phyloP scores from a whole-genome alignment of 2,329 filamentous ascomycete species.

The Aaosphaeria pasadenensis region DNA sequence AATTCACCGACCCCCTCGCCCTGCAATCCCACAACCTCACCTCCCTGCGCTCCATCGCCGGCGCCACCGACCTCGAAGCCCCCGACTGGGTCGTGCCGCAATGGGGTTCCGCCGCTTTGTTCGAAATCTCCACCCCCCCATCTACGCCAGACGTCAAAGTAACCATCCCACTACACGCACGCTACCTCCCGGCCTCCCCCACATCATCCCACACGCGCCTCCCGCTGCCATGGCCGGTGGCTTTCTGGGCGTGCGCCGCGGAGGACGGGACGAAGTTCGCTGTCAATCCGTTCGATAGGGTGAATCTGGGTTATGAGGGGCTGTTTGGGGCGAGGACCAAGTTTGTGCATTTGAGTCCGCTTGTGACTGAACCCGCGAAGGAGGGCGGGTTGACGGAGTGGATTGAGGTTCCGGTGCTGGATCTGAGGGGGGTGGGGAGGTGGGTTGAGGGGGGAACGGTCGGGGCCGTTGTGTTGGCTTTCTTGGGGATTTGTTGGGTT shows the following conservation, averaged over 20 bases:
- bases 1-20: conserved; percentile 74
- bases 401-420: conserved; percentile 43
- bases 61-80: conserved; percentile 85
- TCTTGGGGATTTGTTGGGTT: conserved; percentile 44
- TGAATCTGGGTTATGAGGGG: conserved; percentile 81
- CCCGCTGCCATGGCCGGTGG: conserved; percentile 72
- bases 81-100: conserved; percentile 72
- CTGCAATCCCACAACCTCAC: conserved; percentile 76
- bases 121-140: conserved; percentile 65
- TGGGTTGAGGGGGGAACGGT: conserved; percentile 45
- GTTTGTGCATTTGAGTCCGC: conserved; percentile 70
- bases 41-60: conserved; percentile 64
- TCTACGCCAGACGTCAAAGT: conserved; percentile 5
- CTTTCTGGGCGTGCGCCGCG: conserved; percentile 87
- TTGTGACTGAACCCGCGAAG: neutral
- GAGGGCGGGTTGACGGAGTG: conserved; percentile 21
- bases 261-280: conserved; percentile 65
- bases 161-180: conserved; percentile 74
- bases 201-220: conserved; percentile 38
- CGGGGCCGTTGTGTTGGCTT: conserved; percentile 41
- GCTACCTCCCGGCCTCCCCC: conserved; percentile 60
- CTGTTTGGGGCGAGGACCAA: conserved; percentile 73
- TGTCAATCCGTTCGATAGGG: conserved; percentile 79
- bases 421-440: conserved; percentile 23
- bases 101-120: conserved; percentile 78